Evolutionary conservation across 768 basidiomycete species (phyloP), one percentile per base, ranked within the genome.

Genomic region (Multifurca ochricompacta): DNA sequence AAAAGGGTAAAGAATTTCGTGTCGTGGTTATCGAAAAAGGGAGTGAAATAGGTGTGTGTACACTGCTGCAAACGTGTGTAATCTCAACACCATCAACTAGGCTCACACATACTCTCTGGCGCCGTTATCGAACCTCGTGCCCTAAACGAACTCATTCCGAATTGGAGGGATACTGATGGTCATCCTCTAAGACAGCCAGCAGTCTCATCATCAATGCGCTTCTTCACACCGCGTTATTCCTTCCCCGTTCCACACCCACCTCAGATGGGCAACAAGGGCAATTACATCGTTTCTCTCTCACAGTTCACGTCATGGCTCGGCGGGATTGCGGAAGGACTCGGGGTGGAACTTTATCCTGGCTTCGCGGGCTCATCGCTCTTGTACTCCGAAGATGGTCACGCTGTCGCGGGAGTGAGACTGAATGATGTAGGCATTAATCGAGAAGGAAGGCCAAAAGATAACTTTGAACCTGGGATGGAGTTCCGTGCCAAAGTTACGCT

Each of bases 1-100:
- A 91, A 67, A 78, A 74, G 39, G 90, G 86, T 0, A 79, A 78
- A 50, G 89, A 94, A 59, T 74, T 95, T 13, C 76, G 95, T 14
- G 92, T 99, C 6, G 88, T 99, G 39, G 87, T 99, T 0, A 75
- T 98, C 6, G 96, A 98, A 72, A 99, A 99, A 69, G 95, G 94
- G 10, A 74, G 76, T 14, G 95, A 98, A 78, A 80, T 91, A 36
- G 95, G 92, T 89, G 51, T 65, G 86, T 79, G 36, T 4, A 40
- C 21, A 14, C 32, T 19, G 34, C 21, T 36, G 21, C 42, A 23
- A 21, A 41, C 7, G 36, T 31, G 34, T 47, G 14, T 19, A 25
- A 14, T 36, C 39, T 48, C 31, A 45, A 45, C 34, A 2, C 30
- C 21, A 30, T 41, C 14, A 9, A 10, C 19, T 31, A 94, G 91